phyloP scores from a whole-genome alignment of 331 rosid genomes.

The Malus hybrid region DNA sequence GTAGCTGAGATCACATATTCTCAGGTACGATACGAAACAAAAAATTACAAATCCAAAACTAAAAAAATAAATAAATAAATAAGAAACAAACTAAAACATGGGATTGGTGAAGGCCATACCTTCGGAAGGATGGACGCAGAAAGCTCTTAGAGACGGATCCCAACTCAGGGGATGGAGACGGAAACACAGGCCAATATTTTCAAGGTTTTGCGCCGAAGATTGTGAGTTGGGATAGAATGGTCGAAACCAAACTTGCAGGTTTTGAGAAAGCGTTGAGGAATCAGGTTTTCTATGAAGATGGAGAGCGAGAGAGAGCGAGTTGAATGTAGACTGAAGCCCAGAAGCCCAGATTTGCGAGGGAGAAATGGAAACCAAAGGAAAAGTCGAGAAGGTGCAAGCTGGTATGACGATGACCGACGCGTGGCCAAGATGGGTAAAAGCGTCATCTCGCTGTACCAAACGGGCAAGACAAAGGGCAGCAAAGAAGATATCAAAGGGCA shows the following conservation, averaged over 20 bases:
- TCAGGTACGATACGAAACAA: background rate
- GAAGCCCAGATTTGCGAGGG: too few species aligned
- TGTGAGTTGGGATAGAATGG: constrained; percentile 8
- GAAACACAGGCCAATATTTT: constrained; percentile 48
- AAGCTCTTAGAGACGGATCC: constrained; percentile 58
- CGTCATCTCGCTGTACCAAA: too few species aligned
- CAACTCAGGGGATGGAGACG: constrained; percentile 36
- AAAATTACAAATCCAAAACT: background rate
- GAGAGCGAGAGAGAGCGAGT: background rate
- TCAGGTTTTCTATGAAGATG: constrained; percentile 18
- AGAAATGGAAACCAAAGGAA: too few species aligned
- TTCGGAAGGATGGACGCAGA: constrained; percentile 62
- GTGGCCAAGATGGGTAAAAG: too few species aligned
- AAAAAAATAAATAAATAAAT: background rate
- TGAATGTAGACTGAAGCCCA: too few species aligned
- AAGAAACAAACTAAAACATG: background rate
- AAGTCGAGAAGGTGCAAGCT: too few species aligned
- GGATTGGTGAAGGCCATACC: constrained; percentile 29
- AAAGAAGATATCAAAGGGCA: too few species aligned
- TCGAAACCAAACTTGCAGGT: background rate
- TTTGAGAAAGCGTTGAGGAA: constrained; percentile 8
- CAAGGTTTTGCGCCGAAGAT: constrained; percentile 13
- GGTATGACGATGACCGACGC: too few species aligned
- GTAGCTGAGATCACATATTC: background rate
- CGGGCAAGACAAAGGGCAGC: too few species aligned